Percentiles rank a stretch among this genome's conserved stretches.
These are phyloP conservation scores for Incumbomyces lentus DNA, from an alignment of 2,329 filamentous ascomycete genomes.

Conservation along the genomic window DNA sequence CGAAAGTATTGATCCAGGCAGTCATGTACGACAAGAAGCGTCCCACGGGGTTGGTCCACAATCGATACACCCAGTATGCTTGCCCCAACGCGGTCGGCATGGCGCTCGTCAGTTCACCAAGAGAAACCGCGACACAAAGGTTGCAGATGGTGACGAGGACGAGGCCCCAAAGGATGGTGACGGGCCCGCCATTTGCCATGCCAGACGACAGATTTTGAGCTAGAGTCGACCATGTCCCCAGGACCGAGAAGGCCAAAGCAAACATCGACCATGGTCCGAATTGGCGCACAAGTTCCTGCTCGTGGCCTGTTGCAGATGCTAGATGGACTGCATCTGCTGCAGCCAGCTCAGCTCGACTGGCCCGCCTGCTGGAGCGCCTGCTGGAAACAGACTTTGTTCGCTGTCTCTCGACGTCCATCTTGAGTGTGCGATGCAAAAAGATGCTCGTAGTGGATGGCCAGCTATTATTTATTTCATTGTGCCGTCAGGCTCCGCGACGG, in stretches of 20 bases:
- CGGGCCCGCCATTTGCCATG: conserved; percentile 44
- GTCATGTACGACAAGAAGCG: conserved; percentile 47
- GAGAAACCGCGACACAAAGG: conserved; percentile 43
- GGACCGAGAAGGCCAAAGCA: conserved; percentile 46
- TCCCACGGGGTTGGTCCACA: conserved; percentile 32
- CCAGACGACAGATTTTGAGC: conserved; percentile 44
- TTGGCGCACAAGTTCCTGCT: conserved; percentile 35
- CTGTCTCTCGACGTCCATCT: too few relatives aligned
- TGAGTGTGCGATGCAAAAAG: too few relatives aligned
- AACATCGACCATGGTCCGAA: conserved; percentile 49
- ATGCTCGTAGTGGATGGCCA: too few relatives aligned
- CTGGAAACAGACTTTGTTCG: too few relatives aligned
- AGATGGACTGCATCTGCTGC: too few relatives aligned
- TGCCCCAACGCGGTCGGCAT: conserved; percentile 53
- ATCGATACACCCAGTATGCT: conserved; percentile 45
- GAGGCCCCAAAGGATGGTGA: conserved; percentile 47
- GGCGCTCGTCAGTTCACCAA: conserved; percentile 47
- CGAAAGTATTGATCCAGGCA: conserved; percentile 51
- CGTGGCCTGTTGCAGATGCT: conserved; percentile 24
- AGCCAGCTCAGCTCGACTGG: too few relatives aligned
- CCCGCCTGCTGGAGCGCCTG: too few relatives aligned
- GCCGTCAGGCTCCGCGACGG: too few relatives aligned
- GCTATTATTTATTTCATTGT: too few relatives aligned
- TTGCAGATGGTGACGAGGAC: conserved; percentile 44
- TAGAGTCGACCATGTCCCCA: conserved; percentile 50